Conservation (phyloP, 1,284 basidiomycete species). For the Sporisorium reilianum region DNA sequence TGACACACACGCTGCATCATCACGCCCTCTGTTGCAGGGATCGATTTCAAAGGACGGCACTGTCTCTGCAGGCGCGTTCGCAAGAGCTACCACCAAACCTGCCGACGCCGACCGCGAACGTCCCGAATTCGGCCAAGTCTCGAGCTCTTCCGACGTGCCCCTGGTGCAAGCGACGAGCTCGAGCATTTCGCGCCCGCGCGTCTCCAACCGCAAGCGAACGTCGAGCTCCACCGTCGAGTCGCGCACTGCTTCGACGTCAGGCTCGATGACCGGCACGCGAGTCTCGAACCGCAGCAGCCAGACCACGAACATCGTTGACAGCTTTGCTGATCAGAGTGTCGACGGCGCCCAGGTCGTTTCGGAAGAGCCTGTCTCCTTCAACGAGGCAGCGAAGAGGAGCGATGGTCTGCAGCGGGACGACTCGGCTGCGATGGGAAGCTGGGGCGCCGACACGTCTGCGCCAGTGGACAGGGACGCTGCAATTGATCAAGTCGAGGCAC, state of each 20-base stretch:
- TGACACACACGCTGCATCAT: background rate
- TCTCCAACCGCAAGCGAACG: slow-evolving; percentile 18
- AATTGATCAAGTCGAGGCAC: background rate
- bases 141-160: slow-evolving; percentile 44
- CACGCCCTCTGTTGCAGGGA: slow-evolving; percentile 10
- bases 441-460: background rate
- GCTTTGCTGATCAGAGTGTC: background rate
- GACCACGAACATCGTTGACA: slow-evolving; percentile 24
- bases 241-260: slow-evolving; percentile 27
- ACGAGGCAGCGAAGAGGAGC: background rate
- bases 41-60: slow-evolving; percentile 21
- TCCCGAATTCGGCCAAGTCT: slow-evolving; percentile 42
- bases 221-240: slow-evolving; percentile 38
- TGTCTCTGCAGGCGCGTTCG: slow-evolving; percentile 42
- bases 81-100: slow-evolving; percentile 20
- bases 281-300: slow-evolving; percentile 42
- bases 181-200: slow-evolving; percentile 34
- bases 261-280: slow-evolving; percentile 14
- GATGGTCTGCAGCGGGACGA: background rate
- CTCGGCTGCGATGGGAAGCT: background rate
- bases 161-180: slow-evolving; percentile 25
- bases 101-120: slow-evolving; percentile 10
- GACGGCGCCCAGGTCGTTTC: background rate
- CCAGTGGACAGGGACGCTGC: background rate
- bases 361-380: slow-evolving; percentile 2